phyloP scores from a whole-genome alignment of 805 yeast species.

The Saccharomycopsis capsularis region DNA sequence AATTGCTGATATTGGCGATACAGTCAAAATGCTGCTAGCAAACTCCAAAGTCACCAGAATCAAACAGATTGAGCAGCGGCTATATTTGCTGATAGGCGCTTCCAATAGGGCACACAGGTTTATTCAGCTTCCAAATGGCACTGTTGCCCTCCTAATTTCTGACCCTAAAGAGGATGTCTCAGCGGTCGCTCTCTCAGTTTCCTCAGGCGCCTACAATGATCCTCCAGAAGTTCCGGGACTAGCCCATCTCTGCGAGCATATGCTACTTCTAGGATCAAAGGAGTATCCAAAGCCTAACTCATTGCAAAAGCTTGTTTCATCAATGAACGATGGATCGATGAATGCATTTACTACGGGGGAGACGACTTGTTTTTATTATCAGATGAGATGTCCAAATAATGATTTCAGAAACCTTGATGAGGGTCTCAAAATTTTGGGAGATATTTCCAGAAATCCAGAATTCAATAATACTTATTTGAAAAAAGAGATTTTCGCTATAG shows the following conservation, averaged over 20 bases:
- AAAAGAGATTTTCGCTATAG: constrained; percentile 52
- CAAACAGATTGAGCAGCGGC: not conserved
- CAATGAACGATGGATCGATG: constrained; percentile 44
- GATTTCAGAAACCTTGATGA: constrained; percentile 19
- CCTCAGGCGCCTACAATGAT: constrained; percentile 76
- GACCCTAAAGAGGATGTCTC: constrained; percentile 63
- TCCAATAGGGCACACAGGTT: constrained; percentile 29
- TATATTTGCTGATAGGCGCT: constrained; percentile 9
- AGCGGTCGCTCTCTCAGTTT: constrained; percentile 67
- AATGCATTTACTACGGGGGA: constrained; percentile 71
- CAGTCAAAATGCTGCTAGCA: not conserved
- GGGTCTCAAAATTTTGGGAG: constrained; percentile 40
- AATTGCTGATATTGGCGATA: too few species aligned
- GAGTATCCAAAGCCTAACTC: constrained; percentile 41
- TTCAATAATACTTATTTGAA: constrained; percentile 38
- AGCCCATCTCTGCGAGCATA: constrained; percentile 87
- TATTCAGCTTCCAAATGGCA: constrained; percentile 58
- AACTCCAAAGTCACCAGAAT: not conserved
- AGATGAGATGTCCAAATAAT: constrained; percentile 38
- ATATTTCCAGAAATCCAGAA: constrained; percentile 44
- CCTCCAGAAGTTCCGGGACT: constrained; percentile 66
- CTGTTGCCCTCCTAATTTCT: constrained; percentile 60
- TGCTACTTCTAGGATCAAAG: constrained; percentile 52
- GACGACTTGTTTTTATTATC: constrained; percentile 56
- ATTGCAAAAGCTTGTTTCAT: constrained; percentile 38